Evolutionary conservation across 2,329 filamentous ascomycete species (phyloP).

Genomic region (Pezicula radicicola): DNA sequence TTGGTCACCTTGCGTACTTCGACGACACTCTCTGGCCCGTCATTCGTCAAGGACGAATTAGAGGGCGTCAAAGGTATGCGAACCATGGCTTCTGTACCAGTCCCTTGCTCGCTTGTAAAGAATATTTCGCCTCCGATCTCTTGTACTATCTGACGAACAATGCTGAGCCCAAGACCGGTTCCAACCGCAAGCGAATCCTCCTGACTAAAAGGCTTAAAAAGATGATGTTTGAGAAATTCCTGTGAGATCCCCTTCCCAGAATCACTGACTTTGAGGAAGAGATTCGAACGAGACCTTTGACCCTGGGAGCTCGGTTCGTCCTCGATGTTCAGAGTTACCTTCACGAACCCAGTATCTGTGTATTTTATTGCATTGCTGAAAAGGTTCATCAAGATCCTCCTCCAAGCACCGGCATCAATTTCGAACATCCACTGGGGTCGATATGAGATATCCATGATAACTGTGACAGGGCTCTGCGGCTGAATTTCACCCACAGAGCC

Average conservation of each 20-base stretch:
- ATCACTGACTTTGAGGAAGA: conserved; percentile 50
- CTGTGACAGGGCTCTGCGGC: conserved; percentile 30
- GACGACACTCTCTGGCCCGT: conserved; percentile 8
- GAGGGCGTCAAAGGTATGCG: conserved; percentile 18
- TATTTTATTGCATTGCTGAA: conserved; percentile 64
- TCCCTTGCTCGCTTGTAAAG: conserved; percentile 48
- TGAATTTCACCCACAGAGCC: not conserved
- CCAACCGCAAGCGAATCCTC: conserved; percentile 59
- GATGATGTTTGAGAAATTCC: conserved; percentile 55
- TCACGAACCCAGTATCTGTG: conserved; percentile 49
- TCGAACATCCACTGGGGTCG: conserved; percentile 48
- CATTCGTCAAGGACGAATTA: conserved; percentile 3
- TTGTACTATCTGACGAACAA: conserved; percentile 59
- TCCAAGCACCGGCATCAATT: conserved; percentile 50
- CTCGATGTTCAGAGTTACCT: conserved; percentile 34
- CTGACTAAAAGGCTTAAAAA: conserved; percentile 62
- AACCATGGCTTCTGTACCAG: conserved; percentile 49
- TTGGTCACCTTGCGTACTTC: conserved; percentile 14
- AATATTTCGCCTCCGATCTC: conserved; percentile 57
- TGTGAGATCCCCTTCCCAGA: conserved; percentile 63
- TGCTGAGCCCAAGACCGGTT: conserved; percentile 60
- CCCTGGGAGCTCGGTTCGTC: conserved; percentile 13
- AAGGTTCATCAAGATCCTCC: conserved; percentile 56
- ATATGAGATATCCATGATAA: conserved; percentile 50
- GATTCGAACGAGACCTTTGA: conserved; percentile 11